Evolutionary conservation across 345 rosid species (phyloP).

Genomic region (Camelina laxa): DNA sequence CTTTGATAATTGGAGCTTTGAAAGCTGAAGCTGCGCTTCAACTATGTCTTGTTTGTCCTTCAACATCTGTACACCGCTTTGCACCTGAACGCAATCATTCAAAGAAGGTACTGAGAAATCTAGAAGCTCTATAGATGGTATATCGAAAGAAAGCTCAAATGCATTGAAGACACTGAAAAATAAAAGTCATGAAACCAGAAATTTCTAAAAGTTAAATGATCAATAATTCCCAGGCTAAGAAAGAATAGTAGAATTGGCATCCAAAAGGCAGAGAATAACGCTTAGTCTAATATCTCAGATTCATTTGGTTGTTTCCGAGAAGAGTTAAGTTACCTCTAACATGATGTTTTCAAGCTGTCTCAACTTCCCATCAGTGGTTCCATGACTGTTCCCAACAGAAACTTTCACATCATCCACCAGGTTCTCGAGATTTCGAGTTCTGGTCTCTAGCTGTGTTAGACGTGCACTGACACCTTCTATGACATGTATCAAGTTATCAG

Average conservation of each 20-base stretch:
- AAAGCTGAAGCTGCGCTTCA: constrained; percentile 70
- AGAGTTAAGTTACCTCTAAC: constrained; percentile 61
- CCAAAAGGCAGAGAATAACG: constrained; percentile 3
- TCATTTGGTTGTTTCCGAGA: background rate
- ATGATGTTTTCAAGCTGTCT: constrained; percentile 83
- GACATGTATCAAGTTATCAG: constrained; percentile 67
- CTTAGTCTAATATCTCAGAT: background rate
- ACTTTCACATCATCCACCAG: constrained; percentile 84
- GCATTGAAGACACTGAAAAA: background rate
- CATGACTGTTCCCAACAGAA: constrained; percentile 78
- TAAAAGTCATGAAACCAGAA: background rate
- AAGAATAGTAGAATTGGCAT: background rate
- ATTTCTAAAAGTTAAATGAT: background rate
- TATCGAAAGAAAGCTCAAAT: background rate
- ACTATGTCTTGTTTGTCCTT: constrained; percentile 79
- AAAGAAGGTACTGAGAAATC: background rate
- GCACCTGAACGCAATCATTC: constrained; percentile 59
- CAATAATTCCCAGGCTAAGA: background rate
- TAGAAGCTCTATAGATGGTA: constrained; percentile 4
- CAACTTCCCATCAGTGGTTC: constrained; percentile 81
- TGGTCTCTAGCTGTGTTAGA: constrained; percentile 78
- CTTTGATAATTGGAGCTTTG: constrained; percentile 64
- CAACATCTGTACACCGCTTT: constrained; percentile 65
- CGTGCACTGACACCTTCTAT: constrained; percentile 81
- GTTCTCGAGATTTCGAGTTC: constrained; percentile 68